Conservation (phyloP, 2,329 filamentous ascomycete genomes). For the Fusarium humuli region DNA sequence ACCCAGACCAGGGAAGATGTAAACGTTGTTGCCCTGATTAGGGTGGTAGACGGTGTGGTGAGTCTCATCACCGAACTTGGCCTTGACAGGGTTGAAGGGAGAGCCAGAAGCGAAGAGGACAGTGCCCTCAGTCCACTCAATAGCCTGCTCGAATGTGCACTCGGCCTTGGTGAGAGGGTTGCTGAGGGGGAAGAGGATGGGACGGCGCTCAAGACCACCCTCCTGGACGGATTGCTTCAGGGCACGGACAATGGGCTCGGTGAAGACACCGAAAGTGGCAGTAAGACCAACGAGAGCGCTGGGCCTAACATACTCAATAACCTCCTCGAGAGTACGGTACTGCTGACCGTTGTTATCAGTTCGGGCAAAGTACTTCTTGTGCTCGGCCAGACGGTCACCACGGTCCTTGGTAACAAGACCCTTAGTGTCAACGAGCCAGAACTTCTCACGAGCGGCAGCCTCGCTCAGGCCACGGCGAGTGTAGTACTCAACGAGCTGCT, state of each 20-base stretch:
- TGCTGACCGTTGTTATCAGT: slow-evolving; percentile 73
- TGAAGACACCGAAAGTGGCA: slow-evolving; percentile 95
- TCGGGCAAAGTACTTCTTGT: slow-evolving; percentile 80
- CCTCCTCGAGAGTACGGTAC: slow-evolving; percentile 85
- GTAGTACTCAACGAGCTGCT: slow-evolving; percentile 98
- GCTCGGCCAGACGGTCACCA: slow-evolving; percentile 91
- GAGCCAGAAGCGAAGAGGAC: slow-evolving; percentile 96
- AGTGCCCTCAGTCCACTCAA: slow-evolving; percentile 89
- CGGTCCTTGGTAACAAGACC: slow-evolving; percentile 94
- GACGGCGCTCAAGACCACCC: slow-evolving; percentile 76
- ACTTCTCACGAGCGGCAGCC: slow-evolving; percentile 87
- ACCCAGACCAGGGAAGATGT: slow-evolving; percentile 96
- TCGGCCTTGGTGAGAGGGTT: slow-evolving; percentile 97
- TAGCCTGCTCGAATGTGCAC: slow-evolving; percentile 94
- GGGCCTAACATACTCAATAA: slow-evolving; percentile 94
- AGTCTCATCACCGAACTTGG: slow-evolving; percentile 67
- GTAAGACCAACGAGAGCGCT: slow-evolving; percentile 95
- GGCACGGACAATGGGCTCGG: slow-evolving; percentile 82
- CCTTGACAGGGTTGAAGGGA: slow-evolving; percentile 81
- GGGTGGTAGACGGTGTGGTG: slow-evolving; percentile 76
- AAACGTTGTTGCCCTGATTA: slow-evolving; percentile 88
- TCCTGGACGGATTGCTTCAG: slow-evolving; percentile 73
- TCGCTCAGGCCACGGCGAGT: slow-evolving; percentile 91
- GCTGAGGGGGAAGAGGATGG: slow-evolving; percentile 95
- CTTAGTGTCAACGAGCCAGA: slow-evolving; percentile 98